Percentiles rank a stretch among this genome's conserved stretches.
These are phyloP conservation scores for Yamadazyma sp. DNA, from an alignment of 1,139 yeast species.

Conservation along the genomic window DNA sequence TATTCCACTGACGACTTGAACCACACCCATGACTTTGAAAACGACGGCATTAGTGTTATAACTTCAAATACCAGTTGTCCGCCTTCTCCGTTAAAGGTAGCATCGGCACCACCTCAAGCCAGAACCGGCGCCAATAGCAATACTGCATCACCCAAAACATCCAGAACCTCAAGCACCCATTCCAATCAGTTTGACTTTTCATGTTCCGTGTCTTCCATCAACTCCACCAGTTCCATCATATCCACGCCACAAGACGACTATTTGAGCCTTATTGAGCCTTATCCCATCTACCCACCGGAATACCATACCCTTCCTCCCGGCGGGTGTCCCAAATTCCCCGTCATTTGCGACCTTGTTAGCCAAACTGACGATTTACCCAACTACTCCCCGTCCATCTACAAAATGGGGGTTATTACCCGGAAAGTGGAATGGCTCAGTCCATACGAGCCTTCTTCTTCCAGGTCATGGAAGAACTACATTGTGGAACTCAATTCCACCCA, in stretches of 20 bases:
- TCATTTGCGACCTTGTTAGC: conserved; percentile 17
- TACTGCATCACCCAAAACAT: background rate
- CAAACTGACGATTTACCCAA: conserved; percentile 41
- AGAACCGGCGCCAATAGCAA: background rate
- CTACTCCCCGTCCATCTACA: conserved; percentile 59
- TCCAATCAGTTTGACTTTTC: background rate
- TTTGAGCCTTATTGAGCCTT: conserved; percentile 48
- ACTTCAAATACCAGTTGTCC: conserved; percentile 6
- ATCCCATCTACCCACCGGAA: conserved; percentile 50
- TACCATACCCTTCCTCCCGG: conserved; percentile 48
- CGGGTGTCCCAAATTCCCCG: conserved; percentile 53
- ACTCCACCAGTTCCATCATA: background rate
- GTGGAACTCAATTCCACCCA: conserved; percentile 77
- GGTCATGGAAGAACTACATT: conserved; percentile 64
- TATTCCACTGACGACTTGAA: conserved; percentile 6
- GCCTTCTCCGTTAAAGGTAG: conserved; percentile 2
- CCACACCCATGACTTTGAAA: background rate
- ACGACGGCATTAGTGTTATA: background rate
- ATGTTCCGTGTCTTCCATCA: background rate
- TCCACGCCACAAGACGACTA: conserved; percentile 17
- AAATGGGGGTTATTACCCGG: conserved; percentile 51
- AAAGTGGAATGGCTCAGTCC: conserved; percentile 71
- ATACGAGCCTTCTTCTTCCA: conserved; percentile 55
- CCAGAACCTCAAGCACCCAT: background rate
- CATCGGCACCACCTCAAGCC: background rate